A percentile compares a stretch with the other conserved stretches of the same genome.
Evolutionary conservation across 73 alveolate species (phyloP).

Genomic region (Stentor roeselii): DNA sequence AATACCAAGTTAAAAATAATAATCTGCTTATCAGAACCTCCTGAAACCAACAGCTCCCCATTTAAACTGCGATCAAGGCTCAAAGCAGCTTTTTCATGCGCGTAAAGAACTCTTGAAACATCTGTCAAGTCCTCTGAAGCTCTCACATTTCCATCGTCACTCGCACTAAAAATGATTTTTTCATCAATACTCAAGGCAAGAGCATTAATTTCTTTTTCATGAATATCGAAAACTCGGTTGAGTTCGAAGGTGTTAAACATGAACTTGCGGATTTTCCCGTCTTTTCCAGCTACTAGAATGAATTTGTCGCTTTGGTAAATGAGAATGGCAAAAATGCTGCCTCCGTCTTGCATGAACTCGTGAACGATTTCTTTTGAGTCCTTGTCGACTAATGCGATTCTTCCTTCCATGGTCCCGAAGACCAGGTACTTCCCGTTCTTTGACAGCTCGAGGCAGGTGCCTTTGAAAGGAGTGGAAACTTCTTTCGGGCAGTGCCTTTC

Average conservation of each 20-base stretch:
- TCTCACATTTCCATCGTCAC: background rate
- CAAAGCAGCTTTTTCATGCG: background rate
- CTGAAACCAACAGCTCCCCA: background rate
- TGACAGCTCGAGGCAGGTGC: too few relatives aligned
- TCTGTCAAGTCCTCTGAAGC: background rate
- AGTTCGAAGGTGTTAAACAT: background rate
- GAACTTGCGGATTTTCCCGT: background rate
- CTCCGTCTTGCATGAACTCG: background rate
- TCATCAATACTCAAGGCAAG: background rate
- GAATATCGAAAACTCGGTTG: background rate
- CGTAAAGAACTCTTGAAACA: background rate
- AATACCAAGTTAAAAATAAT: background rate
- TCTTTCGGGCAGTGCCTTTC: too few relatives aligned
- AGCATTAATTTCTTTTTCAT: background rate
- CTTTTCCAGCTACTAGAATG: background rate
- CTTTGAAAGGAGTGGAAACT: too few relatives aligned
- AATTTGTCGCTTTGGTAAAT: background rate
- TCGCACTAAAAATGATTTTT: background rate
- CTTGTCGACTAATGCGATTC: background rate
- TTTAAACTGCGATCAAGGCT: background rate
- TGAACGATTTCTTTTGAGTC: background rate
- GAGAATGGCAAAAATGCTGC: background rate
- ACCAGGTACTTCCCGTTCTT: too few relatives aligned
- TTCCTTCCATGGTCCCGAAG: conserved; percentile 7
- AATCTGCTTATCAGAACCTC: background rate